Percentiles rank a stretch among this genome's conserved stretches.
These are phyloP conservation scores for Auriscalpium orientale DNA, from an alignment of 768 basidiomycete genomes.

Conservation along the genomic window DNA sequence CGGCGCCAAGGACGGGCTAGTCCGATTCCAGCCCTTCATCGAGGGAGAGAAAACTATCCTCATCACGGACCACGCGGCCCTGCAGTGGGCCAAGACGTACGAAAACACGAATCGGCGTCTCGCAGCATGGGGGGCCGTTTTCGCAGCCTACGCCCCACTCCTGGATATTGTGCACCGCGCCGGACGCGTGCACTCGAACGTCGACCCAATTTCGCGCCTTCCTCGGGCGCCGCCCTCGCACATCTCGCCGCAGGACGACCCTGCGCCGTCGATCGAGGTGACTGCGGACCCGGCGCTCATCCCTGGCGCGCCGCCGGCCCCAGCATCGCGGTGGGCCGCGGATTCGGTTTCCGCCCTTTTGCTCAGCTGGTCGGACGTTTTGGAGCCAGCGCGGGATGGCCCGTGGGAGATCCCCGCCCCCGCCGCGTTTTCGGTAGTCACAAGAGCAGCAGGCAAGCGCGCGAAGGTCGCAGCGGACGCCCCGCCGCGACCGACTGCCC, in stretches of 20 bases:
- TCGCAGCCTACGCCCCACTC: constrained; percentile 26
- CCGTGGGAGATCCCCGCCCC: neutral
- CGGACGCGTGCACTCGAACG: constrained; percentile 32
- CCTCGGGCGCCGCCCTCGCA: constrained; percentile 17
- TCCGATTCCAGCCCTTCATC: constrained; percentile 20
- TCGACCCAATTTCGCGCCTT: constrained; percentile 31
- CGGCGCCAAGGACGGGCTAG: constrained; percentile 16
- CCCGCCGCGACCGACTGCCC: neutral
- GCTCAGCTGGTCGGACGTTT: neutral
- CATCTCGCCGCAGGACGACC: neutral
- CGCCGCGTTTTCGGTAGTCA: neutral
- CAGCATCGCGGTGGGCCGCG: too few relatives aligned
- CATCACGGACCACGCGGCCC: constrained; percentile 20
- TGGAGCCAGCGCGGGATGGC: neutral
- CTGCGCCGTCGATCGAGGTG: neutral
- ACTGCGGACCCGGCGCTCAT: neutral
- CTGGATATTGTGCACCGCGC: constrained; percentile 31
- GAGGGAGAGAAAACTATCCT: constrained; percentile 16
- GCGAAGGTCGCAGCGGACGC: neutral
- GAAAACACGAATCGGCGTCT: constrained; percentile 31
- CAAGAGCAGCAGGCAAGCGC: neutral
- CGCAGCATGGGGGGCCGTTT: constrained; percentile 28
- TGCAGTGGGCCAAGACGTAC: constrained; percentile 31
- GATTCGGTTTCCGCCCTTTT: neutral
- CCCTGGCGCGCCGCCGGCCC: too few relatives aligned